Percentiles rank a stretch among this genome's conserved stretches.
phyloP scores from a whole-genome alignment of 306 rosid genomes.

The Cicer pinnatifidum region DNA sequence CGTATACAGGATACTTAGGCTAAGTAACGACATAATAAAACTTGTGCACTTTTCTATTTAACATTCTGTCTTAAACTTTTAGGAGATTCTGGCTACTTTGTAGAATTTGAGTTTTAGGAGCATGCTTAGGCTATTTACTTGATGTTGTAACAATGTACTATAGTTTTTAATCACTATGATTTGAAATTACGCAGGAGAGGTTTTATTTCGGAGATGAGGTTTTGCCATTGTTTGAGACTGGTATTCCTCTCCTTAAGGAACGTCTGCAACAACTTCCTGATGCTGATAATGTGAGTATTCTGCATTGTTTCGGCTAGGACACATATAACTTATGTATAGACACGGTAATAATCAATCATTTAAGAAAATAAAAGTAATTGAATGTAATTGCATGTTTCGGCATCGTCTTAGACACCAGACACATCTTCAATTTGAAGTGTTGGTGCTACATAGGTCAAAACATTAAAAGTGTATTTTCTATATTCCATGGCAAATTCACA shows the following conservation, averaged over 20 bases:
- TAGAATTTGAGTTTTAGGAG: constrained; percentile 18
- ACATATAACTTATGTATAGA: no score
- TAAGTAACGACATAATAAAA: constrained; percentile 6
- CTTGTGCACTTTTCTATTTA: not conserved
- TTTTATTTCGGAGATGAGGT: constrained; percentile 96
- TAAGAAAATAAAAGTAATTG: no score
- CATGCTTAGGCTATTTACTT: not conserved
- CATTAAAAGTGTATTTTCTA: not conserved
- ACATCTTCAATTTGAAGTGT: no score
- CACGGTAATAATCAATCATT: no score
- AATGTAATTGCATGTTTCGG: no score
- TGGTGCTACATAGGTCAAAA: no score
- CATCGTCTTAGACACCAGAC: no score
- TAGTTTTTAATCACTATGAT: constrained; percentile 5
- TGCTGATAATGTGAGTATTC: constrained; percentile 63
- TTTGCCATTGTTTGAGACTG: constrained; percentile 96
- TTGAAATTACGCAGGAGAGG: constrained; percentile 70
- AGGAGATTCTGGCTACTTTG: not conserved
- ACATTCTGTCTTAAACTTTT: not conserved
- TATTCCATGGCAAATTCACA: not conserved
- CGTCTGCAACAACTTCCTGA: constrained; percentile 83
- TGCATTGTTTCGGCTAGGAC: not conserved
- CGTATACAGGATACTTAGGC: not conserved
- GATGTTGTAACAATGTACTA: not conserved
- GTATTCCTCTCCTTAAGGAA: constrained; percentile 90